Base-by-base conservation (phyloP, 2,329 filamentous ascomycete species). In the Calonectria crousiana region DNA sequence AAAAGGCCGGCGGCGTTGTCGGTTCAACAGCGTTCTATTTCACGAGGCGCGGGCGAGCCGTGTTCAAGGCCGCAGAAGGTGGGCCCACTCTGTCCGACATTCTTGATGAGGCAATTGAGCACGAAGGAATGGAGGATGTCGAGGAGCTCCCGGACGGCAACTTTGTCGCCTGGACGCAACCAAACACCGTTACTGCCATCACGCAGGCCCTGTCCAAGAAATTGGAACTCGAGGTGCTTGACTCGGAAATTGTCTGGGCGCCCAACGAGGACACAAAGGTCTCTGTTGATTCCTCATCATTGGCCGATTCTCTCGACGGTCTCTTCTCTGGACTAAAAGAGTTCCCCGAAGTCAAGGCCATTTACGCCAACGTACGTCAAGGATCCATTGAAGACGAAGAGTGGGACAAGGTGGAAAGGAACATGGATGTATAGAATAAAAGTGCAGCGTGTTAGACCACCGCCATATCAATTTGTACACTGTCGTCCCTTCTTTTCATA, bases 21-120 rank as follows among this genome's bases (percentile, higher is more conserved):
- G 93, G 94, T 9, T 92, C 95, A 0, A 95, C 95, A 16, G 92
- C 91, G 10, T 98, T 96, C 85, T 89, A 98, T 80, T 99, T 99
- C 83, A 90, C 94, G 71, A 94, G 94, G 81, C 93, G 93, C 73
- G 97, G 97, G 2, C 90, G 93, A 67, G 89, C 95, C 34, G 88
- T 93, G 4, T 93, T 98, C 80, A 91, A 92, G 81, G 87, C 77
- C 20, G 84, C 89, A 75, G 89, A 85, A 32, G 84, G 82, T 30
- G 82, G 84, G 2, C 83, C 87, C 13, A 89, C 91, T 8, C 91
- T 97, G 66, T 93, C 95, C 49, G 91, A 95, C 30, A 86, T 98
- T 52, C 93, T 98, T 78, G 91, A 93, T 68, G 95, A 93, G 69
- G 95, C 95, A 8, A 92, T 98, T 66, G 96, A 98, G 81, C 82